Evolutionary conservation across 1,139 yeast genomes (phyloP).

Genomic region (Lipomyces yarrowii): DNA sequence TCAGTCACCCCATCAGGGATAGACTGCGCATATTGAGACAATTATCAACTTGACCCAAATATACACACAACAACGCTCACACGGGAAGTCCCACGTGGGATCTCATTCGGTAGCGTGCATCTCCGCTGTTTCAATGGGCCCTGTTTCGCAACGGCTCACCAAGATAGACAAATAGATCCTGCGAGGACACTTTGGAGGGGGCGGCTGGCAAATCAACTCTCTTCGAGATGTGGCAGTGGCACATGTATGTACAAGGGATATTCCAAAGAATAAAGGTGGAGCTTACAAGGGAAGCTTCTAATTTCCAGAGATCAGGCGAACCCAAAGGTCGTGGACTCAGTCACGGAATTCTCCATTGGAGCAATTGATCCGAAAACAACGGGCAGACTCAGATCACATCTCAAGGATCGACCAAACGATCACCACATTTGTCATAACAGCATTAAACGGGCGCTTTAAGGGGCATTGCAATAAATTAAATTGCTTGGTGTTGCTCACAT

Average conservation of each 20-base stretch:
- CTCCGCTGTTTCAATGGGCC: neutral
- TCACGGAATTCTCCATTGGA: neutral
- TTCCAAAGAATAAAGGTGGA: neutral
- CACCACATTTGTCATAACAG: neutral
- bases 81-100: neutral
- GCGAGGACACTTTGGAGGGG: neutral
- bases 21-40: neutral
- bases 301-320: neutral
- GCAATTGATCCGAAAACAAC: neutral
- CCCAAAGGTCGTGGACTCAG: too few species aligned
- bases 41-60: neutral
- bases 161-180: neutral
- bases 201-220: neutral
- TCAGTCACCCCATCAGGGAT: neutral
- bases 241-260: neutral
- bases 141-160: neutral
- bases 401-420: neutral
- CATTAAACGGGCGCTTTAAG: neutral
- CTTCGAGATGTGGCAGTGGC: neutral
- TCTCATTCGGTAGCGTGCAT: neutral
- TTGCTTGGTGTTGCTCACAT: neutral
- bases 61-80: neutral
- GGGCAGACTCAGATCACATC: neutral
- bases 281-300: neutral
- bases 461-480: neutral